phyloP scores from a whole-genome alignment of 345 rosid species.

The Angophora floribunda region DNA sequence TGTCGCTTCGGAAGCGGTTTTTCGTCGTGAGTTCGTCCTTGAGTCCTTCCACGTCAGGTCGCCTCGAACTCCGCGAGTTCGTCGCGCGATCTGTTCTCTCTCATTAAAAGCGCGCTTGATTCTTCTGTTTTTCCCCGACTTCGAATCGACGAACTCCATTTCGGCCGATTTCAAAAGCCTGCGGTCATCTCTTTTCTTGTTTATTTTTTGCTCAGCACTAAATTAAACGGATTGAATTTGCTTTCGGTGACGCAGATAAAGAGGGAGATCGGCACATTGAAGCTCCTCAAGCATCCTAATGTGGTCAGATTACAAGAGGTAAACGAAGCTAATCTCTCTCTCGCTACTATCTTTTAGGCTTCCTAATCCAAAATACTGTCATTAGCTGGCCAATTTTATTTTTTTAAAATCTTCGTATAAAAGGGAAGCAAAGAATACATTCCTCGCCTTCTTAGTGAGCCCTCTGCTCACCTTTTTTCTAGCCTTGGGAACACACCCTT shows the following conservation, averaged over 20 bases:
- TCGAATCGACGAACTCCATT: background rate
- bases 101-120: background rate
- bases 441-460: background rate
- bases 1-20: background rate
- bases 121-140: background rate
- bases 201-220: background rate
- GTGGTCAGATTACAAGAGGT: slow-evolving; percentile 89
- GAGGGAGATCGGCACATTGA: slow-evolving; percentile 81
- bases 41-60: background rate
- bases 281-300: slow-evolving; percentile 85
- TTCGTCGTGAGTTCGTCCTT: background rate
- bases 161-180: background rate
- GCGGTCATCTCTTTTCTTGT: background rate
- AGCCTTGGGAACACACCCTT: background rate
- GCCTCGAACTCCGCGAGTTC: background rate
- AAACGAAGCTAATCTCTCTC: background rate
- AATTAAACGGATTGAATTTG: background rate
- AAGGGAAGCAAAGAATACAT: background rate
- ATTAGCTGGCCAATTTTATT: background rate
- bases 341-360: background rate
- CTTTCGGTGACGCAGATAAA: slow-evolving; percentile 43
- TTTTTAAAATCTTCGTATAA: background rate
- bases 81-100: background rate
- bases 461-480: background rate
- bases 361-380: background rate